phyloP scores from a whole-genome alignment of 2,329 filamentous ascomycete genomes.

The Phyllosticta ampelicida region DNA sequence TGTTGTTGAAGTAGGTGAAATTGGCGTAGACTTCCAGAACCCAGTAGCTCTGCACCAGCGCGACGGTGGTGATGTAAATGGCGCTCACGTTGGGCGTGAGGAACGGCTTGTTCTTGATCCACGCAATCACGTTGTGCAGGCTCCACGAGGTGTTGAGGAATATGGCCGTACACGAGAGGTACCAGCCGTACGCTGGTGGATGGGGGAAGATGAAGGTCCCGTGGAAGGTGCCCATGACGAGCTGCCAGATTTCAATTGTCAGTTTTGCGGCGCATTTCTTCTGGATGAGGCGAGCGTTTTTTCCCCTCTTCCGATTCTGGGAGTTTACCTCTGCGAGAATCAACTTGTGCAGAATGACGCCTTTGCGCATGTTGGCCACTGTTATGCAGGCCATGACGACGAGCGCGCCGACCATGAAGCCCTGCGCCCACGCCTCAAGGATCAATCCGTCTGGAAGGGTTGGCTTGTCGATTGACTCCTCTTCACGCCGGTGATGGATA shows the following conservation, averaged over 20 bases:
- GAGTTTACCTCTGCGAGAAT: conserved; percentile 37
- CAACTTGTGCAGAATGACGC: conserved; percentile 39
- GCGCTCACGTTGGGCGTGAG: conserved; percentile 39
- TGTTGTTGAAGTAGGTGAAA: conserved; percentile 51
- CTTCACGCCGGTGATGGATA: background rate
- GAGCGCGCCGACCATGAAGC: conserved; percentile 31
- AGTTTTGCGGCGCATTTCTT: background rate
- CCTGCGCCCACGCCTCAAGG: conserved; percentile 31
- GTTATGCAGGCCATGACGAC: conserved; percentile 40
- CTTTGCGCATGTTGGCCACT: conserved; percentile 38
- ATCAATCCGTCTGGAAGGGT: conserved; percentile 23
- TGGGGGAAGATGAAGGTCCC: conserved; percentile 50
- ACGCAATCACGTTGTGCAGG: conserved; percentile 55
- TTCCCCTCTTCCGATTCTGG: background rate
- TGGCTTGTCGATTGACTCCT: conserved; percentile 18
- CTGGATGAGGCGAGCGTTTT: background rate
- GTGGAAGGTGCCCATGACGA: conserved; percentile 46
- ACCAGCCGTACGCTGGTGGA: conserved; percentile 50
- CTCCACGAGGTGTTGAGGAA: conserved; percentile 53
- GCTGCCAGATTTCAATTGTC: conserved; percentile 21
- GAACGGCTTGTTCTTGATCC: conserved; percentile 56
- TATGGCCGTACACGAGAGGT: conserved; percentile 49
- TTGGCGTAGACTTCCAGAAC: conserved; percentile 54
- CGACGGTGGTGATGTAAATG: conserved; percentile 49
- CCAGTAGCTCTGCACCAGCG: conserved; percentile 53